Base-by-base conservation (phyloP, 257 asterid genomes). In the Anisodus acutangulus region DNA sequence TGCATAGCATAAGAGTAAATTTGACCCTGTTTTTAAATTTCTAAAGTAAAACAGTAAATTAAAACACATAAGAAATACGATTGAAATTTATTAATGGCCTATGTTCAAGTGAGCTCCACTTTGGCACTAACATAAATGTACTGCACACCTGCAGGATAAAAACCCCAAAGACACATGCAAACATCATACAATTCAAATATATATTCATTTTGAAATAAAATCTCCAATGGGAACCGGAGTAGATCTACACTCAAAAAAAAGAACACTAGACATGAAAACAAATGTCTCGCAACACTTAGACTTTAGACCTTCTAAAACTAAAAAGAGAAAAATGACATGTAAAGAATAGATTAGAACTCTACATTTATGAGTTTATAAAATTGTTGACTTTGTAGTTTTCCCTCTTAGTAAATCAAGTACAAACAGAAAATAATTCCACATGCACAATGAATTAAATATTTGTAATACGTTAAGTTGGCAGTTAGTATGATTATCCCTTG, bases 181-280 rank as follows among this genome's bases (percentile, higher is more conserved):
- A 22, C 81, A 31, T 49, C 81, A 76, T 26, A 51, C 15, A 51
- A 22, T 37, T 76, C 81, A 76, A 76, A 49, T 76, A 47, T 47
- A 51, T 76, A 76, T 49, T 76, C 81, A 76, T 51, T 69, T 76
- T 51, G 62, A 51, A 74, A 76, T 76, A 22, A 69, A 69, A 41
- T 41, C 51, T 69, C 78, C 54, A 69, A 54, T 16, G 41, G 16
- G 35, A 31, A 41, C 78, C 53, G 9, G 78, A 69, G 55, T 69
- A 41, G 78, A 41, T 69, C 55, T 68, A 68, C 76, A 69, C 35
- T 69, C 17, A 41, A 17, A 41, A 41, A 3, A 39, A 41, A 41
- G 35, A 31, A 39, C 78, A 39, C 8, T 16, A 41, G 55, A 41
- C 15, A 41, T 69, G 55, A 69, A 16, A 41, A 39, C 15, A 17